Percentiles rank a stretch among this genome's conserved stretches.
Evolutionary conservation across 2,329 filamentous ascomycete genomes (phyloP).

Genomic region (Mycosphaerella arachidis): DNA sequence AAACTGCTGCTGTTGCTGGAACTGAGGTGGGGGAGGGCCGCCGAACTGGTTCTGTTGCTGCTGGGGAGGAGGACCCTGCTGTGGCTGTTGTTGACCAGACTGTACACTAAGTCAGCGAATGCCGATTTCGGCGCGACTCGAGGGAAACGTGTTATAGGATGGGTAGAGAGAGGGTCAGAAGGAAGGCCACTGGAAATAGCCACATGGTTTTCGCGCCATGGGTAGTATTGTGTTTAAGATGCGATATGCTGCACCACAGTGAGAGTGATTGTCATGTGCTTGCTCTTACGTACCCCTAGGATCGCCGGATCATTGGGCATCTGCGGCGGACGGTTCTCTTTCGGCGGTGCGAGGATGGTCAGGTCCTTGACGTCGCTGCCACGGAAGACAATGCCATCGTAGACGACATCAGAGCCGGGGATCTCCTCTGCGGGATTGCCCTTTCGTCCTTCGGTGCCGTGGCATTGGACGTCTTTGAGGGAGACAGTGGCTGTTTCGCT

Average conservation of each 20-base stretch:
- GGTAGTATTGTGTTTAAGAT: constrained; percentile 87
- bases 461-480: constrained; percentile 91
- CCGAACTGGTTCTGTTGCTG: constrained; percentile 36
- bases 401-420: constrained; percentile 76
- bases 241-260: constrained; percentile 89
- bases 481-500: constrained; percentile 95
- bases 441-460: constrained; percentile 86
- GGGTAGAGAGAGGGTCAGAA: constrained; percentile 63
- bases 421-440: constrained; percentile 76
- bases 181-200: constrained; percentile 99
- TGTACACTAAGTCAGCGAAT: constrained; percentile 11
- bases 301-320: constrained; percentile 95
- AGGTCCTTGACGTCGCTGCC: constrained; percentile 98
- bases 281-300: constrained; percentile 73
- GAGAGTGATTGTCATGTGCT: constrained; percentile 9
- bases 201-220: constrained; percentile 93
- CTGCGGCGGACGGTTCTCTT: constrained; percentile 66
- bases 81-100: constrained; percentile 29
- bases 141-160: constrained; percentile 5
- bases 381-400: constrained; percentile 98
- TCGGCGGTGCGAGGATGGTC: constrained; percentile 74
- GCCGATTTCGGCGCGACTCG: neutral
- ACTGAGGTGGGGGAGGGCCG: constrained; percentile 38
- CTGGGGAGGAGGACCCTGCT: constrained; percentile 35
- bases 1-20: constrained; percentile 25